phyloP scores from a whole-genome alignment of 1,284 basidiomycete genomes.

The Xerocomus nothofagi region DNA sequence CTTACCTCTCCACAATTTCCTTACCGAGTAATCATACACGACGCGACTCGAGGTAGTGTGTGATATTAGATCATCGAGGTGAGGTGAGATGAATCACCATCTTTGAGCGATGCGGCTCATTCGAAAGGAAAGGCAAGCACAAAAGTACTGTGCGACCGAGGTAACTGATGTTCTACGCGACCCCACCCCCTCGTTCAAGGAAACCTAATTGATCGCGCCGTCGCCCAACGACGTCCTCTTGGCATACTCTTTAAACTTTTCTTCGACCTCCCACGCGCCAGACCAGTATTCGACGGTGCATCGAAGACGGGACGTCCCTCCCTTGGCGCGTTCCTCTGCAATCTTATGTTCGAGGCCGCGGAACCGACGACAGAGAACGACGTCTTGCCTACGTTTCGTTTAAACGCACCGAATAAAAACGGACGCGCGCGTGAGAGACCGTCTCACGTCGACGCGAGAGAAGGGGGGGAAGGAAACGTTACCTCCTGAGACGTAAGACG shows the following conservation, averaged over 20 bases:
- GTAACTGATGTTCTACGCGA: too few species aligned
- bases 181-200: too few species aligned
- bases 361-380: conserved; percentile 73
- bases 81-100: neutral
- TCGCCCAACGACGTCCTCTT: conserved; percentile 5
- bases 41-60: neutral
- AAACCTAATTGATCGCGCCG: conserved; percentile 9
- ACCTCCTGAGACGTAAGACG: conserved; percentile 77
- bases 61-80: neutral
- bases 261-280: conserved; percentile 93
- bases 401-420: too few species aligned
- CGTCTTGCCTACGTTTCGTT: conserved; percentile 79
- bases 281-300: conserved; percentile 82
- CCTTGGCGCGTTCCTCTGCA: conserved; percentile 50
- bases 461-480: conserved; percentile 26
- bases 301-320: conserved; percentile 59
- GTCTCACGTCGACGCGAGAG: neutral
- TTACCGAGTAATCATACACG: conserved; percentile 3
- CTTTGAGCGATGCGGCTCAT: neutral
- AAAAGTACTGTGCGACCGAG: too few species aligned
- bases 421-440: neutral
- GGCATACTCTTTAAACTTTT: conserved; percentile 51
- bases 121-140: neutral
- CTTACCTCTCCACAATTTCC: neutral
- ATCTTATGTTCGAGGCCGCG: conserved; percentile 80